Conservation (phyloP, 176 grass and related monocot species). For the Eragrostis nindensis region DNA sequence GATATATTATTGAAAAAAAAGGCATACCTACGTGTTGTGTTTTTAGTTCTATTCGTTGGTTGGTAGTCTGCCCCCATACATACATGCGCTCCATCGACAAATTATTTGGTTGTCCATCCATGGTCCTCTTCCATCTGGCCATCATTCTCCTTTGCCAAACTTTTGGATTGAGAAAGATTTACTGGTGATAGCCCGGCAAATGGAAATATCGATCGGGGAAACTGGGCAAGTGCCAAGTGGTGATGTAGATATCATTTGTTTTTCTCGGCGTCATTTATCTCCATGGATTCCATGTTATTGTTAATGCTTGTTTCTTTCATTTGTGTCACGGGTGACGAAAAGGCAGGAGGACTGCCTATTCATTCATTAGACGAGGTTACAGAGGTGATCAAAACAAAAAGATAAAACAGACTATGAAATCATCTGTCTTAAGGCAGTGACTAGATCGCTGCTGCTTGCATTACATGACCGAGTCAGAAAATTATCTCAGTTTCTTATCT, state of each 20-base stretch:
- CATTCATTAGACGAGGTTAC: no score
- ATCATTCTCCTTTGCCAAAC: constrained; percentile 41
- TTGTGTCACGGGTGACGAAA: not conserved
- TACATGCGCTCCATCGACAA: constrained; percentile 17
- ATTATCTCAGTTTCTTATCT: constrained; percentile 2
- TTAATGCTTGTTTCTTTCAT: not conserved
- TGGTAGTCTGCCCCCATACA: constrained; percentile 2
- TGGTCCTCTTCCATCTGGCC: constrained; percentile 14
- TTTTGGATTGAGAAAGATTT: constrained; percentile 47
- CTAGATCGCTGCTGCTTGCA: not conserved
- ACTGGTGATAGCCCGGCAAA: constrained; percentile 37
- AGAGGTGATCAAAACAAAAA: no score
- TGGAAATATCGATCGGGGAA: constrained; percentile 35
- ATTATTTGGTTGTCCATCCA: constrained; percentile 44
- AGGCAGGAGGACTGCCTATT: no score
- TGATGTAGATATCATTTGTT: constrained; percentile 24
- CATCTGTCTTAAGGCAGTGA: no score
- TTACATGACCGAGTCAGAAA: not conserved
- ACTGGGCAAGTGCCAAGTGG: constrained; percentile 16
- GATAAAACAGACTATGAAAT: no score
- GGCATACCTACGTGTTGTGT: not conserved
- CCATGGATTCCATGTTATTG: not conserved
- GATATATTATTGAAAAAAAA: no score
- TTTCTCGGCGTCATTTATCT: constrained; percentile 19
- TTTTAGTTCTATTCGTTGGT: not conserved